Base-by-base conservation (phyloP, 2,329 filamentous ascomycete genomes). In the Fusarium longipes region DNA sequence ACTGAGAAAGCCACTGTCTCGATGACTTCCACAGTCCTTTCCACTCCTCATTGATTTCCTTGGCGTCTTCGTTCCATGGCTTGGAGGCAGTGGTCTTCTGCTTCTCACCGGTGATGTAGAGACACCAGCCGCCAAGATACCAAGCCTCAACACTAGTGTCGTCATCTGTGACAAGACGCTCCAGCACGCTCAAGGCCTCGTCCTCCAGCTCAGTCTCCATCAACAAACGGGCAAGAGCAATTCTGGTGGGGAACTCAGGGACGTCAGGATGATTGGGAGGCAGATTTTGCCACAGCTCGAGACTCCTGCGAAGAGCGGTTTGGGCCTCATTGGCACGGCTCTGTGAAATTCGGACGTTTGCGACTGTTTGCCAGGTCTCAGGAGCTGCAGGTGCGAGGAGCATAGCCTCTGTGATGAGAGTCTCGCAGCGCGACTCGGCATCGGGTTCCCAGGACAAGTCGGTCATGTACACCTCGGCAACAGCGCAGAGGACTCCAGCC, bases 401-500 rank as follows among this genome's bases (percentile, higher is more conserved):
- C 57, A 96, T 89, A 25, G 96, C 96, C 81, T 99, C 93, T 8
- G 94, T 97, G 67, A 98, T 88, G 60, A 97, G 88, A 7, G 87
- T 82, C 80, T 99, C 95, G 82, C 96, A 99, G 70, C 90, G 87
- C 69, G 87, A 83, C 81, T 99, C 96, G 7, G 95, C 96, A 75
- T 97, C 93, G 51, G 89, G 88, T 79, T 97, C 94, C 93, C 87
- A 96, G 73, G 92, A 96, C 72, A 98, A 82, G 81, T 99, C 96
- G 12, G 96, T 99, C 96, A 99, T 99, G 83, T 97, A 99, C 48
- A 99, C 93, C 81, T 99, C 96, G 8, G 93, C 90, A 63, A 98
- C 93, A 27, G 92, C 93, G 79, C 96, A 99, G 33, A 99, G 85
- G n/a, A 94, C 93, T 71, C 93, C 93, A 3, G 93, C 93, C 33